phyloP scores from a whole-genome alignment of 768 basidiomycete genomes.

The Phylloporus scabripes region DNA sequence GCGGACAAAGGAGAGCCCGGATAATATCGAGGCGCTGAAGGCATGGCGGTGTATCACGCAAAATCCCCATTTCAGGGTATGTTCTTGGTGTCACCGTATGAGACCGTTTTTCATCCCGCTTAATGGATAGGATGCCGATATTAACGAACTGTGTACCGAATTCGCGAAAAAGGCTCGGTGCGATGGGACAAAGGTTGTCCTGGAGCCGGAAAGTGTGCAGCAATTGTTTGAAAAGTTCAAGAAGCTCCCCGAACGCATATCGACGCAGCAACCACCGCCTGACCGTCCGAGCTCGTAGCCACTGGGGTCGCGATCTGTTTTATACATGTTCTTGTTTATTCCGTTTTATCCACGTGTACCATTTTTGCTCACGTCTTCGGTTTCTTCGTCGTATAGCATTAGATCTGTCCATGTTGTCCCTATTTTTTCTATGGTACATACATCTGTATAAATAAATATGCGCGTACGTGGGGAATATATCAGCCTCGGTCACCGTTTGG shows the following conservation, averaged over 20 bases:
- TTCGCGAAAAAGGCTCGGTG: conserved; percentile 80
- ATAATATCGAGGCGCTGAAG: conserved; percentile 71
- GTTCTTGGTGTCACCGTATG: background rate
- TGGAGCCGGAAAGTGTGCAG: conserved; percentile 47
- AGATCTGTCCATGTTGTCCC: background rate
- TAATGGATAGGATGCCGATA: conserved; percentile 57
- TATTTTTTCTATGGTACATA: background rate
- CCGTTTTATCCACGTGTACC: conserved; percentile 17
- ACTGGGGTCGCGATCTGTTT: background rate
- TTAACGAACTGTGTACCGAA: conserved; percentile 72
- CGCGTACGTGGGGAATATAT: background rate
- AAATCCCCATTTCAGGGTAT: conserved; percentile 74
- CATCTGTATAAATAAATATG: background rate
- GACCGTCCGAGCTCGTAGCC: conserved; percentile 15
- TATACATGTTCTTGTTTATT: conserved; percentile 12
- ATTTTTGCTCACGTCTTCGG: background rate
- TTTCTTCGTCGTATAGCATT: background rate
- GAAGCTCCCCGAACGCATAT: conserved; percentile 17
- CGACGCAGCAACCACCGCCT: conserved; percentile 3
- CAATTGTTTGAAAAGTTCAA: conserved; percentile 41
- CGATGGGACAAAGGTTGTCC: conserved; percentile 77
- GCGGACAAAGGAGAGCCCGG: conserved; percentile 59
- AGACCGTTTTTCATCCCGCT: conserved; percentile 1
- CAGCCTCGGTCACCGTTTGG: background rate
- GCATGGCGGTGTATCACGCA: conserved; percentile 76